Evolutionary conservation across 2,329 filamentous ascomycete species (phyloP).

Genomic region (Epichloe coenophiala): DNA sequence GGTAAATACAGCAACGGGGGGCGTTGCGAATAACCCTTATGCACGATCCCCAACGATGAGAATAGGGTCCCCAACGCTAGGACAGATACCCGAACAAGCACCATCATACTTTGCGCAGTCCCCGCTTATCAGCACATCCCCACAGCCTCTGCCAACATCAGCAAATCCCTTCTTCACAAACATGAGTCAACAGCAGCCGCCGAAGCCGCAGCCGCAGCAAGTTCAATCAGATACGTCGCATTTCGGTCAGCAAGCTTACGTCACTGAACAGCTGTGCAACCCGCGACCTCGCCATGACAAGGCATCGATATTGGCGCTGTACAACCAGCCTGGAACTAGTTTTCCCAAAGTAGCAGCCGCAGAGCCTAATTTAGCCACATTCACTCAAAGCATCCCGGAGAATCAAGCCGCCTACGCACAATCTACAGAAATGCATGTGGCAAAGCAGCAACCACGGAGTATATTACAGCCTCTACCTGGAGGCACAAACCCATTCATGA

Average conservation of each 20-base stretch:
- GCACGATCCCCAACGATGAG: conserved; percentile 34
- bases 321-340: conserved; percentile 45
- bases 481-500: conserved; percentile 46
- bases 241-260: conserved; percentile 13
- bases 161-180: conserved; percentile 26
- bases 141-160: conserved; percentile 16
- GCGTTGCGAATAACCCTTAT: conserved; percentile 32
- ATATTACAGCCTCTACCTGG: conserved; percentile 23
- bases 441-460: conserved; percentile 14
- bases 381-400: conserved; percentile 16
- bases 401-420: conserved; percentile 14
- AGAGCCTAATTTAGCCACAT: conserved; percentile 14
- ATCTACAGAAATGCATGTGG: conserved; percentile 15
- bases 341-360: conserved; percentile 24
- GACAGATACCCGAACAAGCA: conserved; percentile 39
- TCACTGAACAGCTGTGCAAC: conserved; percentile 21
- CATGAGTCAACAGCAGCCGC: conserved; percentile 14
- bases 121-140: conserved; percentile 22
- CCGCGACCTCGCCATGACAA: conserved; percentile 48
- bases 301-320: conserved; percentile 62
- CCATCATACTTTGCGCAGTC: conserved; percentile 33
- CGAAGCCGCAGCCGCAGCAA: conserved; percentile 10
- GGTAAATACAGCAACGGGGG: conserved; percentile 25
- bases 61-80: conserved; percentile 35
- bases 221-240: conserved; percentile 7